phyloP scores from a whole-genome alignment of 768 basidiomycete species.

The Suillus decipiens region DNA sequence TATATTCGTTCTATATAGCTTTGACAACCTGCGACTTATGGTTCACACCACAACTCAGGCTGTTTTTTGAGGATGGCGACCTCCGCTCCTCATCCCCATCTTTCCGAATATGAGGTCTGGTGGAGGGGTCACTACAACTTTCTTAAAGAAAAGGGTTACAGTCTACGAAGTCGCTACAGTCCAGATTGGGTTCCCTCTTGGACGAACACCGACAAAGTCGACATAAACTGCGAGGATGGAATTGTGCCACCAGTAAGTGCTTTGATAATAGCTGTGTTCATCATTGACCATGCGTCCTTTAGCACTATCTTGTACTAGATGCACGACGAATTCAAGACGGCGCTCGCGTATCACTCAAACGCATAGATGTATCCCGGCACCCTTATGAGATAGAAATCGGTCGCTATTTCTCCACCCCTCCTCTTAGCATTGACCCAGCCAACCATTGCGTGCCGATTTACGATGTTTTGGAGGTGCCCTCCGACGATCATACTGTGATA shows the following conservation, averaged over 20 bases:
- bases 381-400: slow-evolving; percentile 23
- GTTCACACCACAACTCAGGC: not conserved
- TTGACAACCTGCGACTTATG: no score
- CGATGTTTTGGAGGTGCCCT: slow-evolving; percentile 15
- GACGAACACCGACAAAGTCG: slow-evolving; percentile 9
- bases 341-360: slow-evolving; percentile 31
- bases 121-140: slow-evolving; percentile 11
- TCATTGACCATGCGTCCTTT: not conserved
- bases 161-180: slow-evolving; percentile 19
- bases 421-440: slow-evolving; percentile 4
- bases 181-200: slow-evolving; percentile 26
- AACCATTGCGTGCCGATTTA: slow-evolving; percentile 29
- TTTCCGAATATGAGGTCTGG: not conserved
- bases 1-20: no score
- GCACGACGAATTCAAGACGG: slow-evolving; percentile 28
- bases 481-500: slow-evolving; percentile 11
- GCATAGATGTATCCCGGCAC: slow-evolving; percentile 11
- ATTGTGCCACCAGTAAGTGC: not conserved
- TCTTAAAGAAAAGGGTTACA: slow-evolving; percentile 19
- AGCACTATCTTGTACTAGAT: slow-evolving; percentile 18
- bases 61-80: not conserved
- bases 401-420: slow-evolving; percentile 12
- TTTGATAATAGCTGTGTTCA: not conserved
- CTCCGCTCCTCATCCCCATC: not conserved
- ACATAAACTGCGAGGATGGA: slow-evolving; percentile 12